A percentile compares a stretch with the other conserved stretches of the same genome.
Conservation (phyloP, 805 yeast genomes). For the Soucietia sequanensis region DNA sequence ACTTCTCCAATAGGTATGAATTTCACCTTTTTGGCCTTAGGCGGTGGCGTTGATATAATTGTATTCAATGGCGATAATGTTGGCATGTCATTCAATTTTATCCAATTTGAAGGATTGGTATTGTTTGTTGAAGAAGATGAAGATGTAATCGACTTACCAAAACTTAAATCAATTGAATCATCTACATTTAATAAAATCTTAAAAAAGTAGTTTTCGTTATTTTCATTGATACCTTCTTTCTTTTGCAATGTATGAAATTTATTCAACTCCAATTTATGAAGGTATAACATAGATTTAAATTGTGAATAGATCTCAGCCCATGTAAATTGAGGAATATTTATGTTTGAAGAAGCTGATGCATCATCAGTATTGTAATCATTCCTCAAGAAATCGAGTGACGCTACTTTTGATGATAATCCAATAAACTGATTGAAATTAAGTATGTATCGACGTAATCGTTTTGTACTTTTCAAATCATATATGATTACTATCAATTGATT, state of each 20-base stretch:
- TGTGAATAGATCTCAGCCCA: slow-evolving; percentile 36
- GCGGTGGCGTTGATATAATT: background rate
- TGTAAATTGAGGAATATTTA: slow-evolving; percentile 22
- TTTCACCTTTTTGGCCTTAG: slow-evolving; percentile 5
- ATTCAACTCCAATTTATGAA: slow-evolving; percentile 32
- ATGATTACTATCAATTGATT: slow-evolving; percentile 37
- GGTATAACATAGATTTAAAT: slow-evolving; percentile 26
- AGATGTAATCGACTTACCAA: background rate
- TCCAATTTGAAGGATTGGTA: slow-evolving; percentile 21
- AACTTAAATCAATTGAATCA: slow-evolving; percentile 14
- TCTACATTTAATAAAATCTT: slow-evolving; percentile 24
- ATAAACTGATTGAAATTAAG: slow-evolving; percentile 31
- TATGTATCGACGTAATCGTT: slow-evolving; percentile 39
- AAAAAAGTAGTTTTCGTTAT: slow-evolving; percentile 12
- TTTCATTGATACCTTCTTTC: slow-evolving; percentile 2
- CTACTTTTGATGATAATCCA: slow-evolving; percentile 15
- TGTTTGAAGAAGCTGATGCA: background rate
- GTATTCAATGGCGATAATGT: background rate
- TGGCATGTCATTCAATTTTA: slow-evolving; percentile 8
- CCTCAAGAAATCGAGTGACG: slow-evolving; percentile 13
- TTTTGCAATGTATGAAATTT: too few species aligned
- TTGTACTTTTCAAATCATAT: slow-evolving; percentile 24
- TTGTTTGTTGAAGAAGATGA: background rate
- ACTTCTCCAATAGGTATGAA: slow-evolving; percentile 23
- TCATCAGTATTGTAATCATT: slow-evolving; percentile 11